These are phyloP conservation scores for Hyaloscypha finlandica DNA, from an alignment of 495 filamentous ascomycete genomes.

Conservation along the genomic window DNA sequence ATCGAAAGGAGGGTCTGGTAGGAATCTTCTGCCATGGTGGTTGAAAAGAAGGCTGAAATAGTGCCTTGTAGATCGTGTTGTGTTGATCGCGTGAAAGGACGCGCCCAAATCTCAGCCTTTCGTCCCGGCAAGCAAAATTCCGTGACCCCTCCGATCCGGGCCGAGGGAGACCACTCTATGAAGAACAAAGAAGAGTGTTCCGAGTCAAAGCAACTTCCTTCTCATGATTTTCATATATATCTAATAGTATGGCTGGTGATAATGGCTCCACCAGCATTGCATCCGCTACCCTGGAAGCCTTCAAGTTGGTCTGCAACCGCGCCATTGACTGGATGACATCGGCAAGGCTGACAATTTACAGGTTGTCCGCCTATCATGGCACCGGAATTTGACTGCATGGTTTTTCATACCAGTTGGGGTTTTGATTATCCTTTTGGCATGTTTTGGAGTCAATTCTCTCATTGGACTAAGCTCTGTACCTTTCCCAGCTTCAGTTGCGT, in stretches of 20 bases:
- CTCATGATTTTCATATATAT: conserved; percentile 1
- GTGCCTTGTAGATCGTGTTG: conserved; percentile 22
- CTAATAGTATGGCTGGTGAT: conserved; percentile 16
- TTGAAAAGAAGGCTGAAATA: conserved; percentile 19
- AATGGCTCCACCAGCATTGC: conserved; percentile 1
- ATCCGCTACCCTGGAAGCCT: conserved; percentile 21
- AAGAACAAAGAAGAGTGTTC: conserved; percentile 6
- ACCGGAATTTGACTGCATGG: conserved; percentile 47
- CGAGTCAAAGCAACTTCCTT: conserved; percentile 6
- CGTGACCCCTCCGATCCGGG: neutral
- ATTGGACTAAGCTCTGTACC: conserved; percentile 48
- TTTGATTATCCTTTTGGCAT: conserved; percentile 47
- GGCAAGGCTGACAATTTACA: conserved; percentile 25
- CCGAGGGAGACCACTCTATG: conserved; percentile 1
- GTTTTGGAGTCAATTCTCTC: conserved; percentile 52
- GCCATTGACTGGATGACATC: neutral
- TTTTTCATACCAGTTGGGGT: conserved; percentile 50
- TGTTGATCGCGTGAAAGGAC: neutral
- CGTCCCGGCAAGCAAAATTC: neutral
- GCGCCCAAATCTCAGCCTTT: conserved; percentile 5
- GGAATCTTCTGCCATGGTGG: conserved; percentile 28
- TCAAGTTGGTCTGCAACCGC: conserved; percentile 25
- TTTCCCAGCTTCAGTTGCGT: conserved; percentile 56
- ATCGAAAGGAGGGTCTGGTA: conserved; percentile 26
- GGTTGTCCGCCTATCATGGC: conserved; percentile 34